Conservation (phyloP, 805 yeast genomes). For the Candida adriatica region DNA sequence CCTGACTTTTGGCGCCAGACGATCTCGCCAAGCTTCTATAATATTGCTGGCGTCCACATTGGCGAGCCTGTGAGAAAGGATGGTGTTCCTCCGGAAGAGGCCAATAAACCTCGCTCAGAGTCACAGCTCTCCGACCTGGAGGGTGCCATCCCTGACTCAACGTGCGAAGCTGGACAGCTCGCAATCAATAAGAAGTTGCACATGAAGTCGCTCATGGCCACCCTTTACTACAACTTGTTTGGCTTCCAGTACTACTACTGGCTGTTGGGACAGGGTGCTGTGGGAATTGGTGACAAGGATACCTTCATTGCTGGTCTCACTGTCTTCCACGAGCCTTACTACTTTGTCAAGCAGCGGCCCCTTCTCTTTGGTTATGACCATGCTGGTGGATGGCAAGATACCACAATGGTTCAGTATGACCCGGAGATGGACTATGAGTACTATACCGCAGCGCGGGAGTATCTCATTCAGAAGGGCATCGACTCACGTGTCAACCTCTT, state of each 20-base stretch:
- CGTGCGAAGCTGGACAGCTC: slow-evolving; percentile 69
- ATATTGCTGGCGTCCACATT: slow-evolving; percentile 41
- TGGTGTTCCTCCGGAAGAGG: slow-evolving; percentile 28
- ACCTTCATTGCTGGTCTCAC: slow-evolving; percentile 36
- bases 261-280: slow-evolving; percentile 63
- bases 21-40: slow-evolving; percentile 52
- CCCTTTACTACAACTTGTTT: slow-evolving; percentile 58
- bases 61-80: slow-evolving; percentile 33
- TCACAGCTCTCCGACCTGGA: slow-evolving; percentile 49
- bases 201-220: slow-evolving; percentile 47
- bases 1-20: slow-evolving; percentile 69
- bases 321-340: slow-evolving; percentile 2
- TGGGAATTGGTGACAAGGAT: slow-evolving; percentile 79
- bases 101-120: slow-evolving; percentile 34
- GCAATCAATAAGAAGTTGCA: slow-evolving; percentile 56
- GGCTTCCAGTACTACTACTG: slow-evolving; percentile 70
- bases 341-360: slow-evolving; percentile 21
- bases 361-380: slow-evolving; percentile 20
- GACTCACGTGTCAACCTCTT: slow-evolving; percentile 20
- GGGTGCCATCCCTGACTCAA: slow-evolving; percentile 61
- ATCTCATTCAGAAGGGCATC: slow-evolving; percentile 13
- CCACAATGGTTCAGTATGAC: slow-evolving; percentile 24
- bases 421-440: slow-evolving; percentile 23
- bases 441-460: slow-evolving; percentile 16
- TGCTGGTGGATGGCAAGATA: slow-evolving; percentile 22